A percentile compares a stretch with the other conserved stretches of the same genome.
Conservation (phyloP, 108 stramenopile genomes). For the Discostella stelligeroides region DNA sequence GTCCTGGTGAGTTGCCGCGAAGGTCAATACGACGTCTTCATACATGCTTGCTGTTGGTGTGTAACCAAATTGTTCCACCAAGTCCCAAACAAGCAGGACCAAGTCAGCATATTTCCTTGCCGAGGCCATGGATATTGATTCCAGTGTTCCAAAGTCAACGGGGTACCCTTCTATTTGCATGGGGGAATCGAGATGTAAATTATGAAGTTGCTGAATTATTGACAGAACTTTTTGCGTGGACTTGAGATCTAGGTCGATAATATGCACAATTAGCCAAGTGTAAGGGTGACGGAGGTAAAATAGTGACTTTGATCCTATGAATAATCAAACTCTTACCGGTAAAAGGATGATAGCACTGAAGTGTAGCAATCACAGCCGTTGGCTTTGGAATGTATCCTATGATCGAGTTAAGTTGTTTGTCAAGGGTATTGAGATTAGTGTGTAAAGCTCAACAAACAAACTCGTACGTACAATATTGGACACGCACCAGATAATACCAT, state of each 20-base stretch:
- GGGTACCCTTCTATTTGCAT: slow-evolving; percentile 12
- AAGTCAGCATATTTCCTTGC: slow-evolving; percentile 42
- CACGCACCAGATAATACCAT: slow-evolving; percentile 28
- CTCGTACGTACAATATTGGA: background rate
- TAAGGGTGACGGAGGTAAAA: background rate
- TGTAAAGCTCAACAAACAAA: background rate
- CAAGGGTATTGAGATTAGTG: background rate
- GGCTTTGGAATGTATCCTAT: slow-evolving; percentile 39
- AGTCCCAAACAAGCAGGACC: slow-evolving; percentile 65
- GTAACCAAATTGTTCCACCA: slow-evolving; percentile 58
- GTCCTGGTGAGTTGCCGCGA: slow-evolving; percentile 38
- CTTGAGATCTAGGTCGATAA: slow-evolving; percentile 15
- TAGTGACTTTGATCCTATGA: background rate
- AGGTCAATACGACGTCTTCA: slow-evolving; percentile 70
- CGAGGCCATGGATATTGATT: slow-evolving; percentile 62
- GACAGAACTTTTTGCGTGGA: slow-evolving; percentile 20
- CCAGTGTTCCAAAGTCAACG: slow-evolving; percentile 58
- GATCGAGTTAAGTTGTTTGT: background rate
- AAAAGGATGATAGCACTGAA: slow-evolving; percentile 41
- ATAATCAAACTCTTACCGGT: slow-evolving; percentile 12
- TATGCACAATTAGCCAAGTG: background rate
- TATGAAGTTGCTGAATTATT: slow-evolving; percentile 25
- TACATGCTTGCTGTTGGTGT: slow-evolving; percentile 63
- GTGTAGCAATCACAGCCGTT: slow-evolving; percentile 15
- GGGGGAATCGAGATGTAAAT: background rate